phyloP scores from a whole-genome alignment of 2,329 filamentous ascomycete species.

The Clathrospora elynae region DNA sequence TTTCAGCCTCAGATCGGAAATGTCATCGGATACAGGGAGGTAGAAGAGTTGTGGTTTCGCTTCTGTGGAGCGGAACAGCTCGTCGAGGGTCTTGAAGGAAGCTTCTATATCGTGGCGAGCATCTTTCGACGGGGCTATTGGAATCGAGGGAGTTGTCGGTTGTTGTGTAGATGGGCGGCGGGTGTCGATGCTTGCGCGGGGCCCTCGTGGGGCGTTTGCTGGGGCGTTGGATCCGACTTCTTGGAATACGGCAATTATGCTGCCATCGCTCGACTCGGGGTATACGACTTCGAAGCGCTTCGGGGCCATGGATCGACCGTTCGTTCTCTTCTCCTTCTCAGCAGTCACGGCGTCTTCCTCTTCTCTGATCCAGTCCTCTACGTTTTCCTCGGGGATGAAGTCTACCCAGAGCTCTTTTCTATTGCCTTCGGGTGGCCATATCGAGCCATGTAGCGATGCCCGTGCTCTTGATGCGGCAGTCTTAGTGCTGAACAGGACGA shows the following conservation, averaged over 20 bases:
- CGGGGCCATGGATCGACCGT: slow-evolving; percentile 20
- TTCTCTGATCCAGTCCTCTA: slow-evolving; percentile 72
- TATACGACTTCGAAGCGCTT: slow-evolving; percentile 45
- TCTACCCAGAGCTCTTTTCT: slow-evolving; percentile 87
- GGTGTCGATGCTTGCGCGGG: slow-evolving; percentile 16
- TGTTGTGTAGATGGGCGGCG: slow-evolving; percentile 10
- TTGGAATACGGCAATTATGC: slow-evolving; percentile 39
- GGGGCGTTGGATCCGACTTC: slow-evolving; percentile 39
- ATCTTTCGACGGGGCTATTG: slow-evolving; percentile 14
- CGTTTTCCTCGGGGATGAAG: slow-evolving; percentile 78
- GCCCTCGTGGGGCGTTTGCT: slow-evolving; percentile 31
- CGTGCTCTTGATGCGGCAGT: slow-evolving; percentile 78
- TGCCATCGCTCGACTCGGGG: slow-evolving; percentile 22
- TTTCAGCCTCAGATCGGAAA: slow-evolving; percentile 69
- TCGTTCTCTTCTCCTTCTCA: slow-evolving; percentile 37
- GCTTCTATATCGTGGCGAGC: slow-evolving; percentile 31
- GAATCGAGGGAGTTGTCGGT: slow-evolving; percentile 3
- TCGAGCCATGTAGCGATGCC: slow-evolving; percentile 72
- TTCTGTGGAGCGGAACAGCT: slow-evolving; percentile 64
- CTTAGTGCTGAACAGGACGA: slow-evolving; percentile 72
- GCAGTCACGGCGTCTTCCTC: slow-evolving; percentile 40
- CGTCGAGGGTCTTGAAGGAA: slow-evolving; percentile 61
- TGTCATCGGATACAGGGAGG: slow-evolving; percentile 66
- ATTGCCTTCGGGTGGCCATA: slow-evolving; percentile 87
- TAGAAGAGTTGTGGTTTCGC: slow-evolving; percentile 70